phyloP scores from a whole-genome alignment of 148 eudicot genomes.

The Camellia sinensis region DNA sequence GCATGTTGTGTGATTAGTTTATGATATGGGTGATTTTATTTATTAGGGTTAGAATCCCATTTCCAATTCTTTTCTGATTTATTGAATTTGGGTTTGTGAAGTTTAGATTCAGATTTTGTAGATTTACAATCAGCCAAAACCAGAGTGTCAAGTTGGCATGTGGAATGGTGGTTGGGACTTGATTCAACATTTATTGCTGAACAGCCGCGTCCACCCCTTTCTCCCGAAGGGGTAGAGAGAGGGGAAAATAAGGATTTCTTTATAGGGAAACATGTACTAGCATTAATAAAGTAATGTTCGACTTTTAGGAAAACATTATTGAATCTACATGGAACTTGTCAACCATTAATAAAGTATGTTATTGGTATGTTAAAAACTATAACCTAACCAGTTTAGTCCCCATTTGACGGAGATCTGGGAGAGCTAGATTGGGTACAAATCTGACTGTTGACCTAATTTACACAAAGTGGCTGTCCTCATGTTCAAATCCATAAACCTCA shows the following conservation, averaged over 20 bases:
- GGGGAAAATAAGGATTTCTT: neutral
- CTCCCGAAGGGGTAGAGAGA: neutral
- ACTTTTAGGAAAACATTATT: no score
- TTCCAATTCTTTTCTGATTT: neutral
- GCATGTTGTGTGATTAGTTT: neutral
- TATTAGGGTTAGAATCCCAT: neutral
- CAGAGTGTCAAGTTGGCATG: neutral
- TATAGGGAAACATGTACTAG: no score
- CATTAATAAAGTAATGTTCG: no score
- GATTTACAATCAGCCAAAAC: slow-evolving; percentile 1
- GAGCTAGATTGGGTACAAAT: no score
- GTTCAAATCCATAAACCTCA: no score
- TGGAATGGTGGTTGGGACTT: slow-evolving; percentile 13
- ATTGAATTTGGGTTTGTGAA: neutral
- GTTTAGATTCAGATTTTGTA: neutral
- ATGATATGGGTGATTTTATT: neutral
- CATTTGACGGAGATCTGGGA: no score
- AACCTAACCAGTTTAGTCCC: no score
- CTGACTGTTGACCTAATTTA: no score
- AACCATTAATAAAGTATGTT: no score
- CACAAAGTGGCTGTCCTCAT: no score
- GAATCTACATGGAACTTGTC: no score
- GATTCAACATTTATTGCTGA: slow-evolving; percentile 16
- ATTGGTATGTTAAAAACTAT: no score
- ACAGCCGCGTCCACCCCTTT: slow-evolving; percentile 10